Evolutionary conservation across 139 green algal genomes (phyloP), one percentile per base, ranked within the genome.

Genomic region (Nannochloris sp.): DNA sequence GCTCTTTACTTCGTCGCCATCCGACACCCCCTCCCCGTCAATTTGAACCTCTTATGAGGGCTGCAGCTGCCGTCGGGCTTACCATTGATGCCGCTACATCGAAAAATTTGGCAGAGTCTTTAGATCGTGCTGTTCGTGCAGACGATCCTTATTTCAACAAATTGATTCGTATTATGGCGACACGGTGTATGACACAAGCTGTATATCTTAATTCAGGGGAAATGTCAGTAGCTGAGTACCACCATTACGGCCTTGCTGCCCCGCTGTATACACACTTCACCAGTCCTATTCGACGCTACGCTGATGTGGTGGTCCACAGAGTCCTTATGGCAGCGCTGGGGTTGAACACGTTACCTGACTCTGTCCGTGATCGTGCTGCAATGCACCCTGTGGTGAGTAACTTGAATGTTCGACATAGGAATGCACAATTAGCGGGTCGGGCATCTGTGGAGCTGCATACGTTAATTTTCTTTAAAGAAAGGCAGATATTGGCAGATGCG

Each of bases 201-300:
- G 54, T 77, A 44, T 98, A 98, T 70, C 89, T 96, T 59, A 81
- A 69, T 60, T 87, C 78, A 1, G 88, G 62, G 3, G 70, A 81
- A 31, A 15, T 68, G 31, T 69, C 76, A 0, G 64, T 68, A 5
- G 29, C 81, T 9, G 86, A 92, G 44, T 95, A 91, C 67, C 61
- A 79, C 8, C 92, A 98, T 72, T 98, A 96, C 71, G 92, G 90
- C 25, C 84, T 98, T 57, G 91, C 92, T 0, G 74, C 90, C 4
- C 78, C 83, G 13, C 82, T 94, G 29, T 98, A 98, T 89, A 97
- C 92, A 19, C 92, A 98, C 79, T 98, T 98, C 81, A 98, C 92
- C 13, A 95, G 84, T 2, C 92, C 92, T 56, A 98, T 98, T 71
- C 77, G 91, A 7, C 70, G 88, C 34, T 89, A 92, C 75, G 86